Percentiles rank a stretch among this genome's conserved stretches.
phyloP scores from a whole-genome alignment of 2,329 filamentous ascomycete genomes.

The Aureobasidium sp. region DNA sequence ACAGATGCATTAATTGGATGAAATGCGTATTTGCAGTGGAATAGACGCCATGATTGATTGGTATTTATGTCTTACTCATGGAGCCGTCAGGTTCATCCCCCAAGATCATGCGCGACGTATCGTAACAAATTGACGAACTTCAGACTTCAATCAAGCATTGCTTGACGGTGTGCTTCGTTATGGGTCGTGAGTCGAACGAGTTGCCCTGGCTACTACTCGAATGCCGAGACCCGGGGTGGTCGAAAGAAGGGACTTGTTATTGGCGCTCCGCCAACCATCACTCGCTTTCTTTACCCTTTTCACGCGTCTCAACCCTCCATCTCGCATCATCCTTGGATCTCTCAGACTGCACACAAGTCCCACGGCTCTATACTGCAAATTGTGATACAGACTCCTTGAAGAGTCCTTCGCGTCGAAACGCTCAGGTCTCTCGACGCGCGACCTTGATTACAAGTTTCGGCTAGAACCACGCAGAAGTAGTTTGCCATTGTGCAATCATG shows the following conservation, averaged over 20 bases:
- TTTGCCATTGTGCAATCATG: background rate
- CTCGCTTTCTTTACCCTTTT: background rate
- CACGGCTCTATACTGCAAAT: too few relatives aligned
- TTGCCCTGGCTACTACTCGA: background rate
- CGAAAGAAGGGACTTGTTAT: background rate
- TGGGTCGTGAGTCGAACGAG: too few relatives aligned
- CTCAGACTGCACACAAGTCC: too few relatives aligned
- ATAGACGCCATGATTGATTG: too few relatives aligned
- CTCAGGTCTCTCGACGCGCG: background rate
- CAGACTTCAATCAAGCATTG: background rate
- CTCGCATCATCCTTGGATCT: too few relatives aligned
- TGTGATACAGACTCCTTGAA: background rate
- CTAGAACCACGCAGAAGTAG: background rate
- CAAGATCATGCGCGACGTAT: too few relatives aligned
- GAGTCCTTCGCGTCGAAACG: background rate
- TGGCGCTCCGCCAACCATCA: background rate
- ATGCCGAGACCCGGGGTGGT: background rate
- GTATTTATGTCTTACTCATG: too few relatives aligned
- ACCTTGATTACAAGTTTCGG: background rate
- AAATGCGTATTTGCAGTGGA: too few relatives aligned
- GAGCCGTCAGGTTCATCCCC: too few relatives aligned
- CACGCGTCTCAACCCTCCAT: background rate
- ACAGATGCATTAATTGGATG: too few relatives aligned
- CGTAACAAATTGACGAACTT: too few relatives aligned
- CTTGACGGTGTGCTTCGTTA: background rate